Percentiles rank a stretch among this genome's conserved stretches.
Conservation (phyloP, 768 basidiomycete genomes). For the Naganishia randhawae region DNA sequence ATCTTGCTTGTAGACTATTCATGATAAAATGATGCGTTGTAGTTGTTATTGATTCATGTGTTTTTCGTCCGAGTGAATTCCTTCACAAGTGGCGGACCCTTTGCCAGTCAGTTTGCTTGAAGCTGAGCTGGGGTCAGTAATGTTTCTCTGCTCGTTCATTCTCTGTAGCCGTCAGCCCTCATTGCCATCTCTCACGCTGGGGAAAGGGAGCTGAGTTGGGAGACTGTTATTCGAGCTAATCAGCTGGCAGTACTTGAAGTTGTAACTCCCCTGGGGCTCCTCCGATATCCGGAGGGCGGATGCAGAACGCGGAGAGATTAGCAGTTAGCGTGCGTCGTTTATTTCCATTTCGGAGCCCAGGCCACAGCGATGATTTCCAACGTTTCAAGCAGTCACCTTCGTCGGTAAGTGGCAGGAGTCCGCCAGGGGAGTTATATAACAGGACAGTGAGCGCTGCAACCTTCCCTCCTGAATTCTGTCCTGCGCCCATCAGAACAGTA, state of each 20-base stretch:
- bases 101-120: too few species aligned
- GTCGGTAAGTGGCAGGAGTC: background rate
- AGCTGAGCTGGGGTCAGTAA: too few species aligned
- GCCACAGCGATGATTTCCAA: conserved; percentile 18
- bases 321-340: conserved; percentile 5
- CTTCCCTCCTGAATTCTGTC: too few species aligned
- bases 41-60: background rate
- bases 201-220: too few species aligned
- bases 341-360: conserved; percentile 14
- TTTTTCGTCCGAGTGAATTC: background rate
- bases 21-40: background rate
- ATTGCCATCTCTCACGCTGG: too few species aligned
- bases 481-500: background rate
- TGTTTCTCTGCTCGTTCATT: too few species aligned
- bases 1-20: background rate
- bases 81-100: too few species aligned
- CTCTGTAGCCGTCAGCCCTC: too few species aligned
- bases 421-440: background rate
- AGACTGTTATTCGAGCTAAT: too few species aligned
- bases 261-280: background rate
- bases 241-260: background rate
- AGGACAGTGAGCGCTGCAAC: too few species aligned
- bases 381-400: conserved; percentile 7
- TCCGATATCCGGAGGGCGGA: background rate
- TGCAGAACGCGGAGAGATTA: conserved; percentile 12